Percentiles rank a stretch among this genome's conserved stretches.
phyloP scores from a whole-genome alignment of 2,329 filamentous ascomycete species.

The Trichoderma sp. region DNA sequence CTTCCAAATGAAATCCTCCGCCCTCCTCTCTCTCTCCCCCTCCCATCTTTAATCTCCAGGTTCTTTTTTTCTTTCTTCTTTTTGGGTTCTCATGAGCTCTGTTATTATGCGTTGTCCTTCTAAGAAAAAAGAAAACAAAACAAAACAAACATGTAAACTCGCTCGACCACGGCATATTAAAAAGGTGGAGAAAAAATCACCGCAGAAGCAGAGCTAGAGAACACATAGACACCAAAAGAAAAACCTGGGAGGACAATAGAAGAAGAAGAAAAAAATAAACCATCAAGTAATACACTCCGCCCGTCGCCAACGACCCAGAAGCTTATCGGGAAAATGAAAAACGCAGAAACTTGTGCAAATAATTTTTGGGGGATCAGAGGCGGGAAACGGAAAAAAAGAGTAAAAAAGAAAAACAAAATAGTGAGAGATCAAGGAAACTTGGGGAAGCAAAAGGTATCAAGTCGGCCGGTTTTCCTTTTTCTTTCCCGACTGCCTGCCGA shows the following conservation, averaged over 20 bases:
- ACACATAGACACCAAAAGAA: conserved; percentile 31
- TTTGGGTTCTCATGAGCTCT: conserved; percentile 18
- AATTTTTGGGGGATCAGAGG: conserved; percentile 35
- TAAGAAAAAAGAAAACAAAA: conserved; percentile 10
- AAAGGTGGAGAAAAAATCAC: neutral
- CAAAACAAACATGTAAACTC: conserved; percentile 11
- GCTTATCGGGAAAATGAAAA: conserved; percentile 33
- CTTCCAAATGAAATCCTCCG: conserved; percentile 14
- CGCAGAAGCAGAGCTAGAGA: conserved; percentile 25
- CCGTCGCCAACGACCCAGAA: conserved; percentile 36
- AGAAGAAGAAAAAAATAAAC: conserved; percentile 33
- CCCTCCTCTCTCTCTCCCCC: neutral
- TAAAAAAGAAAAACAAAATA: conserved; percentile 22
- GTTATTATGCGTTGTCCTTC: conserved; percentile 21
- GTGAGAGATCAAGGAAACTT: conserved; percentile 9
- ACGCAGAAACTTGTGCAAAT: conserved; percentile 38
- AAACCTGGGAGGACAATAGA: conserved; percentile 34
- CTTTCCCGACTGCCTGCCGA: conserved; percentile 32
- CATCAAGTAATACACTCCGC: conserved; percentile 43
- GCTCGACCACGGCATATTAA: conserved; percentile 13
- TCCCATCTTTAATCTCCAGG: conserved; percentile 30
- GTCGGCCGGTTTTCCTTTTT: conserved; percentile 34
- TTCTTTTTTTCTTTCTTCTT: conserved; percentile 9
- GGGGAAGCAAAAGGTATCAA: conserved; percentile 40
- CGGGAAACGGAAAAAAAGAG: conserved; percentile 29